A percentile compares a stretch with the other conserved stretches of the same genome.
Evolutionary conservation across 768 basidiomycete genomes (phyloP).

Genomic region (Nidula microcarpa): DNA sequence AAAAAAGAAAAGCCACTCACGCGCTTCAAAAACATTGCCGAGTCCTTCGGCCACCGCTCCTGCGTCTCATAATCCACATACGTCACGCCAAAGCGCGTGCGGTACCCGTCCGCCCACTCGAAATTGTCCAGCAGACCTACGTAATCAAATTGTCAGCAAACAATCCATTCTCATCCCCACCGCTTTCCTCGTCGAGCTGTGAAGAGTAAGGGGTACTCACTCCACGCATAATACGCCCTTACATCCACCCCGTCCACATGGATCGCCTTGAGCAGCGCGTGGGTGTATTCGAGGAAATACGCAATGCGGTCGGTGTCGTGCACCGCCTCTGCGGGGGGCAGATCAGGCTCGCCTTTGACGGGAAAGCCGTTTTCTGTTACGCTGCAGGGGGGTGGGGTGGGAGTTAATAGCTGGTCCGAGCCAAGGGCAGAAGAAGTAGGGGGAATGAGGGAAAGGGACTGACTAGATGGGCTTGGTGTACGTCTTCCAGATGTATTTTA

Average conservation of each 20-base stretch:
- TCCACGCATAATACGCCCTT: constrained; percentile 65
- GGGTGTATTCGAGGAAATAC: constrained; percentile 56
- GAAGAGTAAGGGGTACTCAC: constrained; percentile 26
- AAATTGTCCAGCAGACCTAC: constrained; percentile 66
- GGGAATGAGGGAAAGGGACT: constrained; percentile 9
- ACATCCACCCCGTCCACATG: constrained; percentile 56
- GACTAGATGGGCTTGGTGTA: constrained; percentile 53
- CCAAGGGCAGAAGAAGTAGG: not conserved
- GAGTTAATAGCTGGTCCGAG: not conserved
- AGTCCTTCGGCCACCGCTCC: constrained; percentile 60
- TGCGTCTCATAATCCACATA: constrained; percentile 67
- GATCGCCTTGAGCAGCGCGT: constrained; percentile 50
- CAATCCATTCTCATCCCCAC: not conserved
- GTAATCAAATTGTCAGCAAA: not conserved
- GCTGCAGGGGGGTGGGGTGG: constrained; percentile 19
- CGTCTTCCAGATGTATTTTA: constrained; percentile 64
- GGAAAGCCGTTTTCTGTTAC: constrained; percentile 72
- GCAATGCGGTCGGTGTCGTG: constrained; percentile 59
- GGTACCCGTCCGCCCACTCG: constrained; percentile 71
- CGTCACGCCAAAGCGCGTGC: constrained; percentile 65
- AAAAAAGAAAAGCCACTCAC: constrained; percentile 10
- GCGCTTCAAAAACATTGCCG: constrained; percentile 45
- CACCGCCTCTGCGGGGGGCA: constrained; percentile 43
- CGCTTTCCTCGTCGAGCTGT: not conserved
- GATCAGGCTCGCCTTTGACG: constrained; percentile 52